Evolutionary conservation across 495 filamentous ascomycete species (phyloP), one percentile per base, ranked within the genome.

Genomic region (Symbiotaphrina buchneri): DNA sequence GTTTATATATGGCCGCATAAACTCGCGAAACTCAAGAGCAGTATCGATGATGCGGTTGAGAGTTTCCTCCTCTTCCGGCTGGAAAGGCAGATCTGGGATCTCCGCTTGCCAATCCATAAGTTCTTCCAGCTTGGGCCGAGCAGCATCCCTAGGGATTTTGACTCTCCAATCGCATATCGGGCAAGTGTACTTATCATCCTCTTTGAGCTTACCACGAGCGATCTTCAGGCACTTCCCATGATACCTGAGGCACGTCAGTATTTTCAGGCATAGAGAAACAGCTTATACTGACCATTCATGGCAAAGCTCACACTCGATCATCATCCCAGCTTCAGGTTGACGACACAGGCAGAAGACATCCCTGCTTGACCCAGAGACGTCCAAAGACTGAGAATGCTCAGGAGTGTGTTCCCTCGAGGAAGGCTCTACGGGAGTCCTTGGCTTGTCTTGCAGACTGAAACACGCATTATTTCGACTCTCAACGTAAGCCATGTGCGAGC

Each of bases 191-290:
- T 91, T 90, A 41, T 95, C 90, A 35, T 91, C 84, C 42, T 95
- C 87, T 54, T 93, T 95, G 36, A 95, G 77, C 43, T 94, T 95
- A 10, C 87, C 87, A 27, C 87, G 67, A 10, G 90, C 90, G 36
- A 99, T 94, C 58, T 99, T 99, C 21, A 99, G 61, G 46, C 87
- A 99, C 51, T 94, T 95, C 23, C 85, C 82, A 42, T 99, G 87
- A 43, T 99, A 99, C 76, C 76, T 82, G 37, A n/a, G 25, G 16
- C 17, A 3, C 19, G 33, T 49, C 35, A 46, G 36, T 36, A 27
- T 31, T 20, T 22, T 22, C 16, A 23, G 7, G 30, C n/a, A 27
- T 18, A 7, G 13, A 8, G 8, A 25, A 7, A 25, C 2, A 18
- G 13, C 14, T 35, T 37, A 18, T 18, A 55, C 71, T 51, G 52